Base-by-base conservation (phyloP, 768 basidiomycete species). In the Tylopilus sp. region DNA sequence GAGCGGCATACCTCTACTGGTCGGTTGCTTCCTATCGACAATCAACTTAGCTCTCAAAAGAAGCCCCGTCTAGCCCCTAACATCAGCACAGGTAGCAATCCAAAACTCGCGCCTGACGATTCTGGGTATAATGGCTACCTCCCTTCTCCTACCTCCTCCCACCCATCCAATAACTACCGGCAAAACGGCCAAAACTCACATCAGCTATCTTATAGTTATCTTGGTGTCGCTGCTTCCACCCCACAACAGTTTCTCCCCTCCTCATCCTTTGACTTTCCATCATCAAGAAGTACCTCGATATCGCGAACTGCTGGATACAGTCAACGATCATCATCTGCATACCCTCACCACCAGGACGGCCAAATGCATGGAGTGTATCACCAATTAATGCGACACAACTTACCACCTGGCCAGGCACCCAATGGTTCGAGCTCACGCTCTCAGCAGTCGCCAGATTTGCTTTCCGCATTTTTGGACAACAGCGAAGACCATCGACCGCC, bases 1-100 rank as follows among this genome's bases (percentile, higher is more conserved):
- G 68, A 69, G 49, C 61, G 68, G 3, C 69, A 68, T 35, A 60
- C 67, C 39, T 61, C 67, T 53, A 60, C 64, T 47, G 65, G 64
- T 67, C 64, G 61, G 63, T 69, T 55, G 1, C 54, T 65, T 50
- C 61, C 64, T 65, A 44, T 57, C 38, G 57, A 61, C 63, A 49
- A 55, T 59, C 62, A 54, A 43, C 43, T 53, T 45, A 41, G 43
- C 44, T 52, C 63, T 61, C 63, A 64, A 62, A 64, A 68, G 64
- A 59, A 61, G 51, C 57, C 61, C 11, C 62, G 69, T 66, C 50
- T 69, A 65, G 65, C 60, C 3, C 53, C 59, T 48, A 61, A 45
- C 36, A 22, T 59, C 20, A 50, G 41, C 44, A 35, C 57, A 57
- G 59, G 59, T 25, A 67, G 49, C 23, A 57, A 62, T 12, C 15